Conservation (phyloP, 495 filamentous ascomycete genomes). For the Paragyromitra xinjiangensis region DNA sequence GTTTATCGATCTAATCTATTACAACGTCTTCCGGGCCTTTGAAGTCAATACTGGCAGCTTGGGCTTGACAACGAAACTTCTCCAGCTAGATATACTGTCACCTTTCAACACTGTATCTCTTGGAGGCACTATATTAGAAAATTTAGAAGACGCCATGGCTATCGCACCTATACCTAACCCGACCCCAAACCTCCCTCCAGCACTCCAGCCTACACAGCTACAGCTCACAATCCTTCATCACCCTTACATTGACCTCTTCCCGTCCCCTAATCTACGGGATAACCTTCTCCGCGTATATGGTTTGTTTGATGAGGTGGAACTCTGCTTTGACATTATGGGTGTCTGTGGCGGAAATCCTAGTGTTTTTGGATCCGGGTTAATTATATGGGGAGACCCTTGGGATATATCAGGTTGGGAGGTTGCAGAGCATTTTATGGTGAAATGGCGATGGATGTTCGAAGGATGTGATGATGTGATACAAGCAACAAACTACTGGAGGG, state of each 20-base stretch:
- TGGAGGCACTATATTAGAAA: conserved; percentile 11
- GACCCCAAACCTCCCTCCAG: conserved; percentile 54
- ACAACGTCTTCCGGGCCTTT: conserved; percentile 43
- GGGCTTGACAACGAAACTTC: conserved; percentile 19
- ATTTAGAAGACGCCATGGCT: neutral
- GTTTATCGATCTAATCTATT: conserved; percentile 42
- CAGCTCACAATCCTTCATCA: conserved; percentile 62
- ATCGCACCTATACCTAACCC: conserved; percentile 20
- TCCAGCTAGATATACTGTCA: conserved; percentile 33
- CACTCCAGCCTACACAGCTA: conserved; percentile 62
- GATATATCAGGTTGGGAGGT: conserved; percentile 62
- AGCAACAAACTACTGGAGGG: conserved; percentile 62
- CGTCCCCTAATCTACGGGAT: conserved; percentile 64
- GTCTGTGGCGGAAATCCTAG: too few species aligned
- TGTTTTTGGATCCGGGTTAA: conserved; percentile 53
- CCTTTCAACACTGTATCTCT: conserved; percentile 32
- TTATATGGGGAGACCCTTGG: conserved; percentile 64
- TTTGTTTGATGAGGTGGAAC: conserved; percentile 60
- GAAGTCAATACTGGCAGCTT: conserved; percentile 31
- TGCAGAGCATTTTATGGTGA: conserved; percentile 59
- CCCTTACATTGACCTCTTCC: conserved; percentile 67
- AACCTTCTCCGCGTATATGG: conserved; percentile 62
- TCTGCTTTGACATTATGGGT: conserved; percentile 63
- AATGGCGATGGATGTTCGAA: conserved; percentile 61
- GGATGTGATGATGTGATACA: conserved; percentile 60